Evolutionary conservation across 441 rosid species (phyloP), one percentile per base, ranked within the genome.

Genomic region (Euphorbia celastroides): DNA sequence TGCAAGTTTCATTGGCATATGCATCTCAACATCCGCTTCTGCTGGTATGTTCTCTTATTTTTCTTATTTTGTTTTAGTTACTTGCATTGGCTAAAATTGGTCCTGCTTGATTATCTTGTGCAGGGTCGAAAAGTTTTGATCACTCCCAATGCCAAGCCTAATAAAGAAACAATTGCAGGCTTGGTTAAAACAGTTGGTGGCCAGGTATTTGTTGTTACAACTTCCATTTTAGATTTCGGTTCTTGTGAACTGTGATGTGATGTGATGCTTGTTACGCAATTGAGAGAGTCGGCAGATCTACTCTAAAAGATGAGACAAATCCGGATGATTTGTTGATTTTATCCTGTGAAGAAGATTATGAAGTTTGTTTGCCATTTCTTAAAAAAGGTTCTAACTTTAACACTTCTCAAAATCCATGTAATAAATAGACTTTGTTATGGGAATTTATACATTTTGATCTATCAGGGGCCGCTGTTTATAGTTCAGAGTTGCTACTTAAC

Each of bases 401-500:
- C 12, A 9, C 54, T 57, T 23, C 8, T 46, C 14, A 61, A 34
- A 10, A 52, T n/a, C n/a, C n/a, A n/a, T n/a, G n/a, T n/a, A n/a
- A 48, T 44, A n/a, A n/a, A 34, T 69, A 13, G 17, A 69, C 32
- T 19, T n/a, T 11, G 2, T 63, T 20, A 26, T 28, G 19, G 34
- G 46, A 62, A 60, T 65, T 66, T 57, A 13, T 55, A 48, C 16
- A 8, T 34, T 12, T 19, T n/a, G 26, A 10, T 48, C 57, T 38
- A 51, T 55, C 87, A 90, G 96, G 96, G 64, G 81, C 82, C n/a
- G 81, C 80, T 60, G 86, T 84, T 36, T 89, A 90, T 74, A 81
- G 95, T 75, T 83, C 95, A 51, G 96, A 92, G 86, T 81, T 92
- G 64, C 74, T 92, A 27, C 72, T 92, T 63, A 88, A 81, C 80